A percentile compares a stretch with the other conserved stretches of the same genome.
phyloP scores from a whole-genome alignment of 805 yeast genomes.

The Saturnispora gosingensis region DNA sequence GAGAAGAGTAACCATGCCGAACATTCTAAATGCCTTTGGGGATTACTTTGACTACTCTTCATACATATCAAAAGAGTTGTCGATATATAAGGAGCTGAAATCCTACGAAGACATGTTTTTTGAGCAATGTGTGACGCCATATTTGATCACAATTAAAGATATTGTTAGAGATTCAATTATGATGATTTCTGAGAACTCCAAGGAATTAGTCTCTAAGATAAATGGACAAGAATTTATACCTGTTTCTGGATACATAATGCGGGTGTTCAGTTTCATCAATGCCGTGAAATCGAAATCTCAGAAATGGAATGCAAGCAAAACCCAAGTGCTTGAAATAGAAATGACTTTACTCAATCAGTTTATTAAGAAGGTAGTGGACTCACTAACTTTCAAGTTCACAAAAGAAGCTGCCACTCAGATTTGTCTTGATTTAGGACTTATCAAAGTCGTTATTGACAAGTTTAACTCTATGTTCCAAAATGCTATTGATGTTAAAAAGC shows the following conservation, averaged over 20 bases:
- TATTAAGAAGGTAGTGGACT: constrained; percentile 3
- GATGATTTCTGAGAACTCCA: constrained; percentile 3
- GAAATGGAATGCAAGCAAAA: constrained; percentile 4
- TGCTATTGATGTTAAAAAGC: not conserved
- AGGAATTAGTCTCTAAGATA: constrained; percentile 32
- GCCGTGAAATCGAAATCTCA: constrained; percentile 21
- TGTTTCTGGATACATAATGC: constrained; percentile 18
- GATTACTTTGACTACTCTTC: constrained; percentile 38
- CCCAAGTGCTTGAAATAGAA: constrained; percentile 2
- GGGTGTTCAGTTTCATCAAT: constrained; percentile 20
- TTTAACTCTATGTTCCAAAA: not conserved
- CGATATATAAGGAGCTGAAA: constrained; percentile 36
- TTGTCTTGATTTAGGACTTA: not conserved
- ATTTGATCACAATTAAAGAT: constrained; percentile 33
- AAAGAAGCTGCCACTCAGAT: constrained; percentile 1
- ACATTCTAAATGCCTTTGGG: constrained; percentile 41
- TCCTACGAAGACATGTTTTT: constrained; percentile 46
- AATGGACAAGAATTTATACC: constrained; percentile 12
- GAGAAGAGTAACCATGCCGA: constrained; percentile 37
- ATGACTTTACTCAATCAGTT: constrained; percentile 1
- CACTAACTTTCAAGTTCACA: not conserved
- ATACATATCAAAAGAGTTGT: constrained; percentile 30
- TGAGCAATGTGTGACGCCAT: constrained; percentile 41
- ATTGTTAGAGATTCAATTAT: constrained; percentile 34
- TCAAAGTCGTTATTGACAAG: not conserved